A percentile compares a stretch with the other conserved stretches of the same genome.
These are phyloP conservation scores for Piper longum DNA, from an alignment of 164 flowering plant species.

Conservation along the genomic window DNA sequence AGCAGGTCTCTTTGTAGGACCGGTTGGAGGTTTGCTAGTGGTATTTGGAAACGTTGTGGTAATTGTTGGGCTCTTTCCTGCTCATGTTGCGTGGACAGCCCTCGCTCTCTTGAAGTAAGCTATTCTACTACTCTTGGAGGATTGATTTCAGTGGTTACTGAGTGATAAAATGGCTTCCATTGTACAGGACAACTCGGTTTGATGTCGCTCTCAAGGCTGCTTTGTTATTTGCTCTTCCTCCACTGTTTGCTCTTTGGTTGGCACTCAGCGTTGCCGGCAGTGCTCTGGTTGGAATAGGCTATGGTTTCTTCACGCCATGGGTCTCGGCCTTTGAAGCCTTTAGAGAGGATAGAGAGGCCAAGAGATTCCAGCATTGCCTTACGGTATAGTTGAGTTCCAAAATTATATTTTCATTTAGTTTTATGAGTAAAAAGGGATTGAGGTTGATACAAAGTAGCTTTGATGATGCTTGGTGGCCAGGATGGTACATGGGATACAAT, in stretches of 20 bases:
- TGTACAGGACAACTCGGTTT: constrained; percentile 50
- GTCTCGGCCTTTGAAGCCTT: constrained; percentile 86
- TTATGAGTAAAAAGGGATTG: background rate
- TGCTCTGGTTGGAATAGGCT: constrained; percentile 66
- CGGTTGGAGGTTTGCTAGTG: constrained; percentile 50
- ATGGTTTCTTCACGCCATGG: constrained; percentile 93
- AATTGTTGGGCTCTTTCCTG: constrained; percentile 64
- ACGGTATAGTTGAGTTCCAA: constrained; percentile 34
- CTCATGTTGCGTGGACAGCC: constrained; percentile 71
- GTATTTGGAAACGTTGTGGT: constrained; percentile 63
- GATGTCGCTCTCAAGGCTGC: constrained; percentile 64
- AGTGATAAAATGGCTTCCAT: background rate
- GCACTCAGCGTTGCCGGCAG: constrained; percentile 58
- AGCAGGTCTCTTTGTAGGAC: constrained; percentile 71
- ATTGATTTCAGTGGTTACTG: background rate
- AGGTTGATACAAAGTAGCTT: too few species aligned
- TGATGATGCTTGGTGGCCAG: constrained; percentile 16
- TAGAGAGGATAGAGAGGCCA: constrained; percentile 40
- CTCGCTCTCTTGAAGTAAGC: constrained; percentile 55
- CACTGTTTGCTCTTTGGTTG: constrained; percentile 59
- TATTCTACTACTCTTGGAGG: background rate
- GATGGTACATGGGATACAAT: constrained; percentile 92
- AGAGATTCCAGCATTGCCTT: constrained; percentile 56
- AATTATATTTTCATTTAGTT: background rate
- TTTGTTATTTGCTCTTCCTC: constrained; percentile 54